Evolutionary conservation across 495 filamentous ascomycete species (phyloP), one percentile per base, ranked within the genome.

Genomic region (Penicillium canariense): DNA sequence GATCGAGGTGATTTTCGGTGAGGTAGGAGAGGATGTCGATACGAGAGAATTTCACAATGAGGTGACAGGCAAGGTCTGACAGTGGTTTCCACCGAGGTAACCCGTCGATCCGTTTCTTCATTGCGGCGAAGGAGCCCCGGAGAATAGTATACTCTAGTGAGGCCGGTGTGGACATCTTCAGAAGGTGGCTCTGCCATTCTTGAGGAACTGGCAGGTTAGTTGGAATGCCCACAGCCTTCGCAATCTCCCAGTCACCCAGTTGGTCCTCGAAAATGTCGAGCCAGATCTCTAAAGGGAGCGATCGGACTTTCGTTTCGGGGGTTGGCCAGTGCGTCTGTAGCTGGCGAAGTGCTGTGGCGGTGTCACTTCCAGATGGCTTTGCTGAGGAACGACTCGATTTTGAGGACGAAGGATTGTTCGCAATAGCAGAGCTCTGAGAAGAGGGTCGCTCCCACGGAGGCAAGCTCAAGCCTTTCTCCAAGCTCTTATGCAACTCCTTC

Each of bases 11-110:
- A 48, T 88, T 78, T 28, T 83, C 78, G 58, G 91, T 89, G n/a
- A 97, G 80, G 66, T 90, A 90, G 10, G 82, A 80, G 17, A 97
- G 84, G 12, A 96, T 80, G 26, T 86, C 81, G 15, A 83, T 87
- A 54, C 89, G 84, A 5, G 84, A 87, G 63, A 96, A 97, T 59
- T 93, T 93, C 73, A 96, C 87, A 60, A 96, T 90, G 23, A 95
- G 82, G 58, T 93, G 89, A 53, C 92, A 89, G 34, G 87, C 87
- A 1, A 91, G 77, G 27, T 86, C 85, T 4, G 90, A 93, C 23
- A 96, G 74, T 48, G 85, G 88, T 50, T 83, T 83, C 52, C 89
- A 87, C 2, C 81, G 76, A 12, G 86, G 79, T 1, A 87, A 78
- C 4, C 84, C 79, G 25, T 84, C 75, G 22, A 91, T 81, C 15